phyloP scores from a whole-genome alignment of 2,329 filamentous ascomycete species.

The Amauroascus niger region DNA sequence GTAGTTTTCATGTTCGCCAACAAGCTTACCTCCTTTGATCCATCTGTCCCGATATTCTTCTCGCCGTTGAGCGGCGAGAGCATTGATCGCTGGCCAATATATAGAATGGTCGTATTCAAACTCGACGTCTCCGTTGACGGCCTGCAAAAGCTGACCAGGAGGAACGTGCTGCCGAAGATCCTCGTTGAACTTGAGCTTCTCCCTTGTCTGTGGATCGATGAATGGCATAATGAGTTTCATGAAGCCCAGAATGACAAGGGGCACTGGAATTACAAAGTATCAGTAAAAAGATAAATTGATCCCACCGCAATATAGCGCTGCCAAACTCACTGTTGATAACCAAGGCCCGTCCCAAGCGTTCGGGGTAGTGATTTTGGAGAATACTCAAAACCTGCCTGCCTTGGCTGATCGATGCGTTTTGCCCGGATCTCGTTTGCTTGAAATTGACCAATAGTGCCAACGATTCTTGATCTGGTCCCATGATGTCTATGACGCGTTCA shows the following conservation, averaged over 20 bases:
- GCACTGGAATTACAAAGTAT: conserved; percentile 48
- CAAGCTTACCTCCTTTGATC: conserved; percentile 65
- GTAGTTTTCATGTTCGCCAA: conserved; percentile 82
- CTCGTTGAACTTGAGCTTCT: conserved; percentile 98
- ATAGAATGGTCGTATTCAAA: conserved; percentile 82
- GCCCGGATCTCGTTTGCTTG: conserved; percentile 63
- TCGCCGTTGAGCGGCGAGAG: conserved; percentile 57
- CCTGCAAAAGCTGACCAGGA: conserved; percentile 67
- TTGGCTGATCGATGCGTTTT: conserved; percentile 65
- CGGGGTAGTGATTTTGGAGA: conserved; percentile 90
- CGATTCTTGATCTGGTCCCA: conserved; percentile 78
- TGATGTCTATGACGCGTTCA: conserved; percentile 77
- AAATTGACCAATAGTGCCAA: conserved; percentile 86
- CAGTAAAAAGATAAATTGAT: not conserved
- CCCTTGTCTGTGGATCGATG: conserved; percentile 84
- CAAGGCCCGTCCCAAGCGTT: conserved; percentile 76
- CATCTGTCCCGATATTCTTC: conserved; percentile 59
- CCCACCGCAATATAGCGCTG: not conserved
- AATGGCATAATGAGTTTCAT: conserved; percentile 95
- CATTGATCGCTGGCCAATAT: conserved; percentile 82
- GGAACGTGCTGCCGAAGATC: conserved; percentile 76
- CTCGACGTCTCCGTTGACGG: conserved; percentile 66
- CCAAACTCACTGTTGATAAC: conserved; percentile 67
- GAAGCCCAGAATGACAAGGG: conserved; percentile 85
- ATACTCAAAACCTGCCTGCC: conserved; percentile 81